These are phyloP conservation scores for Mucor velutinosus DNA, from an alignment of 371 early-diverging fungal species.

Conservation along the genomic window DNA sequence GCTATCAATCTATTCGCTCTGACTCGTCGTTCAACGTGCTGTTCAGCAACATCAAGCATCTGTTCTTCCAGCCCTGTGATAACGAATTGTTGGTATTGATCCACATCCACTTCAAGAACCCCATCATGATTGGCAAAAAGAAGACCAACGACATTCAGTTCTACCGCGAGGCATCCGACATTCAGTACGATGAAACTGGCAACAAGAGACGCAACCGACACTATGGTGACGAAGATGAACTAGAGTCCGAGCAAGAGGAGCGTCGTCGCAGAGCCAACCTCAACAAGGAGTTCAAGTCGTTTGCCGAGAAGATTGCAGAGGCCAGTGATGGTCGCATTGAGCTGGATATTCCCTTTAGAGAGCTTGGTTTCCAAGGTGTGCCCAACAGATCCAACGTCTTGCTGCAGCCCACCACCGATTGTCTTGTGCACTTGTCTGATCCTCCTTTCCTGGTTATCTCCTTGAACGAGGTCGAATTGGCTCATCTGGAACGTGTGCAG, in stretches of 20 bases:
- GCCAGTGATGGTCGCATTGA: conserved; percentile 83
- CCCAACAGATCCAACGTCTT: conserved; percentile 94
- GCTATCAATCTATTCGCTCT: conserved; percentile 84
- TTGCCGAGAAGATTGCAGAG: conserved; percentile 92
- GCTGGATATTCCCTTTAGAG: conserved; percentile 94
- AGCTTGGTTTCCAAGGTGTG: conserved; percentile 97
- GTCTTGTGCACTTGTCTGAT: conserved; percentile 97
- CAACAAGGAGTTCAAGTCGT: conserved; percentile 94
- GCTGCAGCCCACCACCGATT: conserved; percentile 97
- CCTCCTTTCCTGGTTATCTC: conserved; percentile 96
- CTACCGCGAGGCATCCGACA: conserved; percentile 96
- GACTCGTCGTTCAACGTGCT: conserved; percentile 90
- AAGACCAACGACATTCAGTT: conserved; percentile 99
- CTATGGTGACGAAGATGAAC: conserved; percentile 97
- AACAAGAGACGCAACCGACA: conserved; percentile 86
- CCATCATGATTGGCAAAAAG: conserved; percentile 97
- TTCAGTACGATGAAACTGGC: conserved; percentile 96
- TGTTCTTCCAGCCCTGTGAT: conserved; percentile 99
- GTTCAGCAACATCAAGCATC: conserved; percentile 97
- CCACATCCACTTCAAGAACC: conserved; percentile 96
- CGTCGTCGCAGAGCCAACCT: conserved; percentile 82
- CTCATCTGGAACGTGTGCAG: conserved; percentile 97
- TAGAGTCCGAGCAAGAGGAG: conserved; percentile 95
- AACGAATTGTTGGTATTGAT: conserved; percentile 94
- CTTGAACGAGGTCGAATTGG: conserved; percentile 95